Percentiles rank a stretch among this genome's conserved stretches.
These are phyloP conservation scores for Phytopythium boreale DNA, from an alignment of 352 stramenopile genomes.

Conservation along the genomic window DNA sequence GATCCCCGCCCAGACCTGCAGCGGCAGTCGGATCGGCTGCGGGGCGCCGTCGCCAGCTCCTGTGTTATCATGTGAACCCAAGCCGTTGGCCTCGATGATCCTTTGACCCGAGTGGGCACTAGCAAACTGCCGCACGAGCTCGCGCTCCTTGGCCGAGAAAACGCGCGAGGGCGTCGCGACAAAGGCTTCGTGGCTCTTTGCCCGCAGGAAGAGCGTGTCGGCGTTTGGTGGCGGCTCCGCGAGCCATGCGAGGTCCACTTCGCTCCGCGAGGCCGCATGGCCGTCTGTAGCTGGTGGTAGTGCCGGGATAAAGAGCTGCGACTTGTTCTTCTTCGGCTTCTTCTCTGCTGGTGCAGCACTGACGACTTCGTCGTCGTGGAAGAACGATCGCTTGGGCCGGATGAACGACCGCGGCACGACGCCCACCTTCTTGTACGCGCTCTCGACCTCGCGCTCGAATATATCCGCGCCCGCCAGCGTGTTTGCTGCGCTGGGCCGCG, in stretches of 20 bases:
- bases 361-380: conserved; percentile 34
- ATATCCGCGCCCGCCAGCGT: not conserved
- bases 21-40: conserved; percentile 19
- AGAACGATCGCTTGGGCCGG: conserved; percentile 55
- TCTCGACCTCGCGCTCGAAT: conserved; percentile 29
- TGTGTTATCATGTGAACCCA: not conserved
- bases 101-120: not conserved
- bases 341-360: conserved; percentile 13
- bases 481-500: not conserved
- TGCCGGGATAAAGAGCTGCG: not conserved
- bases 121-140: conserved; percentile 49
- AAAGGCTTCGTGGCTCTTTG: conserved; percentile 61
- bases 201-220: conserved; percentile 47
- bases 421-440: conserved; percentile 30
- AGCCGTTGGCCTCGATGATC: no score
- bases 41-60: not conserved
- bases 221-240: conserved; percentile 45
- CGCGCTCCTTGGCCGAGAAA: conserved; percentile 59
- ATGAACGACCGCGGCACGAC: conserved; percentile 55
- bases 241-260: conserved; percentile 3
- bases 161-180: conserved; percentile 35
- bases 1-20: conserved; percentile 50
- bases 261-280: not conserved
- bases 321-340: conserved; percentile 9
- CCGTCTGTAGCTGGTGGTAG: not conserved